These are phyloP conservation scores for Earliella scabrosa DNA, from an alignment of 1,284 basidiomycete species.

Conservation along the genomic window DNA sequence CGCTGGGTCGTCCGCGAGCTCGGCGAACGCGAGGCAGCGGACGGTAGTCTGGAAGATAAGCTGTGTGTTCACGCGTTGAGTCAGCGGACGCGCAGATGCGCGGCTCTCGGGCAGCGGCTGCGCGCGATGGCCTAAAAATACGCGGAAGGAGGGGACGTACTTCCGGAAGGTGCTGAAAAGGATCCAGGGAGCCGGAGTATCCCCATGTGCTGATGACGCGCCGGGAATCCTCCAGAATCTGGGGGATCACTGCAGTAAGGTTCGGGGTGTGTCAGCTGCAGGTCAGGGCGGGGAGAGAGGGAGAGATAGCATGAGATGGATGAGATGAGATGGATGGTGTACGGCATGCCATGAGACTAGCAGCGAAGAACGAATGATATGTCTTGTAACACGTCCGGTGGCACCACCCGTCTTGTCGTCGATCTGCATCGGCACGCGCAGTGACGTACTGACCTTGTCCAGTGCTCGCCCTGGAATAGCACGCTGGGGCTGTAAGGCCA, in stretches of 20 bases:
- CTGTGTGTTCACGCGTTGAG: constrained; percentile 40
- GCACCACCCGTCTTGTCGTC: too few species aligned
- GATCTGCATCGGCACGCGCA: too few species aligned
- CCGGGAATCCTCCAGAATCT: constrained; percentile 65
- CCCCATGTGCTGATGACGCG: constrained; percentile 65
- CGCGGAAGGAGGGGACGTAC: constrained; percentile 40
- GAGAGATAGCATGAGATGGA: too few species aligned
- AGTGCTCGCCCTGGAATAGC: too few species aligned
- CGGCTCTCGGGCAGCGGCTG: too few species aligned
- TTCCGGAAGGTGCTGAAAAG: constrained; percentile 71
- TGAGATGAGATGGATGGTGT: too few species aligned
- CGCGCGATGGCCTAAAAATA: constrained; percentile 13
- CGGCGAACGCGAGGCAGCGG: constrained; percentile 63
- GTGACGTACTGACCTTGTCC: too few species aligned
- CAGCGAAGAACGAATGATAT: too few species aligned
- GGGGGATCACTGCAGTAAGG: constrained; percentile 54
- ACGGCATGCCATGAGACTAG: too few species aligned
- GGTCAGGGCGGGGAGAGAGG: not conserved
- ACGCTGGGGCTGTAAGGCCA: too few species aligned
- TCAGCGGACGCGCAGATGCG: too few species aligned
- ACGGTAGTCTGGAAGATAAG: constrained; percentile 74
- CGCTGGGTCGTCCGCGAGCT: constrained; percentile 66
- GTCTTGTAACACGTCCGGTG: too few species aligned
- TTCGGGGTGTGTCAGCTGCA: constrained; percentile 9
- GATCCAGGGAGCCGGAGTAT: constrained; percentile 61